Percentiles rank a stretch among this genome's conserved stretches.
Evolutionary conservation across 1,139 yeast genomes (phyloP).

Genomic region (Zygoascus hellenicus): DNA sequence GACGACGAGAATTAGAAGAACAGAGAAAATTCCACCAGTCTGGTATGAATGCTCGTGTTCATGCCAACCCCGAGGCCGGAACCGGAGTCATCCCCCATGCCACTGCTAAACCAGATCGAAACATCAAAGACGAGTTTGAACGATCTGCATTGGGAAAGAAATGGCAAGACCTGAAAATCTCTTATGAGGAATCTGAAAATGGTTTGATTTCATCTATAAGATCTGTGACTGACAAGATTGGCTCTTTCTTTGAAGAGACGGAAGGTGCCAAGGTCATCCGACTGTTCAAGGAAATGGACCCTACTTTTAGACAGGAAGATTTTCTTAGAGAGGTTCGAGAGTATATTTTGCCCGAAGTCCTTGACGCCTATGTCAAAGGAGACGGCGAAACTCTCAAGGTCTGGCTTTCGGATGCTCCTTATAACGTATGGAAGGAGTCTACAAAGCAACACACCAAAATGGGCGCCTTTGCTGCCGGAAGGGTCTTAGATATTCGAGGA

Average conservation of each 20-base stretch:
- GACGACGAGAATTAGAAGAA: slow-evolving; percentile 48
- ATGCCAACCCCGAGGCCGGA: slow-evolving; percentile 83
- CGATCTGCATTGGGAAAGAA: slow-evolving; percentile 66
- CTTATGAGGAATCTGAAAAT: slow-evolving; percentile 85
- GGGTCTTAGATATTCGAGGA: slow-evolving; percentile 89
- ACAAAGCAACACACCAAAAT: slow-evolving; percentile 91
- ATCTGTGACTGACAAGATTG: slow-evolving; percentile 71
- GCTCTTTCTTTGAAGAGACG: slow-evolving; percentile 91
- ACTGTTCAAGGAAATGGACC: slow-evolving; percentile 85
- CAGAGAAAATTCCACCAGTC: slow-evolving; percentile 49
- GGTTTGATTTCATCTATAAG: slow-evolving; percentile 80
- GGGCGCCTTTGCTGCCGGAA: slow-evolving; percentile 87
- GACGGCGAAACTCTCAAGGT: slow-evolving; percentile 74
- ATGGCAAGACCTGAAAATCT: slow-evolving; percentile 55
- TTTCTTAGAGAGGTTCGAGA: slow-evolving; percentile 84
- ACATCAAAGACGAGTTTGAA: slow-evolving; percentile 59
- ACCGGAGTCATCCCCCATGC: slow-evolving; percentile 77
- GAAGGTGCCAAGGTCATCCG: slow-evolving; percentile 89
- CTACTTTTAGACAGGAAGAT: slow-evolving; percentile 71
- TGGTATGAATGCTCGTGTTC: slow-evolving; percentile 55
- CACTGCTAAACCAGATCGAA: slow-evolving; percentile 67
- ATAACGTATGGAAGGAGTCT: slow-evolving; percentile 88
- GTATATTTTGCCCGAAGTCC: slow-evolving; percentile 88
- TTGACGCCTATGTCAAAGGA: slow-evolving; percentile 93
- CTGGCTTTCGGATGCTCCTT: slow-evolving; percentile 98